These are phyloP conservation scores for Pelargonium australe DNA, from an alignment of 441 rosid species.

Conservation along the genomic window DNA sequence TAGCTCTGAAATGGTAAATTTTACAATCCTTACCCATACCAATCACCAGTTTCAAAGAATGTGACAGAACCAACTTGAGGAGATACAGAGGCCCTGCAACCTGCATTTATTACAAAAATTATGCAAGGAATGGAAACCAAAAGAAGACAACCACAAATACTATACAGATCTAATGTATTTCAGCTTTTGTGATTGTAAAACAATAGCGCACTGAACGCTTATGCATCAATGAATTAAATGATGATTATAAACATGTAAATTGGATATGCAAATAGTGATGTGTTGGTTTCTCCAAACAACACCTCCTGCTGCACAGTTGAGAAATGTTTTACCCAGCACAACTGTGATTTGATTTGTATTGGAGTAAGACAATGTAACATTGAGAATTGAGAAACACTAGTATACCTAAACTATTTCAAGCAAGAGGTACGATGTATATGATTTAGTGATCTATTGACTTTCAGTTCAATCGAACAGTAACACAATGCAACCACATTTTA, in stretches of 20 bases:
- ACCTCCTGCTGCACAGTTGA: background rate
- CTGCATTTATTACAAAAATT: constrained; percentile 32
- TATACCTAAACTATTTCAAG: background rate
- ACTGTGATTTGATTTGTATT: background rate
- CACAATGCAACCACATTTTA: too few species aligned
- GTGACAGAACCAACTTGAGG: constrained; percentile 34
- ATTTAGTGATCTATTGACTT: too few species aligned
- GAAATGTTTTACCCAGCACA: background rate
- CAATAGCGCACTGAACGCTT: background rate
- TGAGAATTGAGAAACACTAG: background rate
- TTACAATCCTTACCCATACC: constrained; percentile 47
- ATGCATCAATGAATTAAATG: too few species aligned
- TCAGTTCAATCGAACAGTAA: too few species aligned
- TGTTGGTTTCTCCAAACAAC: background rate
- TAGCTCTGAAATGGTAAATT: background rate
- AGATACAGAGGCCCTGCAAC: constrained; percentile 38
- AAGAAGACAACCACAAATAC: background rate
- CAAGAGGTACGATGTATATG: too few species aligned
- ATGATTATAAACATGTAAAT: too few species aligned
- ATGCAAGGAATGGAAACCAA: constrained; percentile 12
- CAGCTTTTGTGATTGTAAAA: background rate
- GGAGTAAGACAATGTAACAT: background rate
- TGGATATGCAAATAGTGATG: too few species aligned
- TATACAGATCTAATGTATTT: background rate
- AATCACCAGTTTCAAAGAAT: constrained; percentile 30